Base-by-base conservation (phyloP, 2,329 filamentous ascomycete genomes). In the Talaromyces piceae region DNA sequence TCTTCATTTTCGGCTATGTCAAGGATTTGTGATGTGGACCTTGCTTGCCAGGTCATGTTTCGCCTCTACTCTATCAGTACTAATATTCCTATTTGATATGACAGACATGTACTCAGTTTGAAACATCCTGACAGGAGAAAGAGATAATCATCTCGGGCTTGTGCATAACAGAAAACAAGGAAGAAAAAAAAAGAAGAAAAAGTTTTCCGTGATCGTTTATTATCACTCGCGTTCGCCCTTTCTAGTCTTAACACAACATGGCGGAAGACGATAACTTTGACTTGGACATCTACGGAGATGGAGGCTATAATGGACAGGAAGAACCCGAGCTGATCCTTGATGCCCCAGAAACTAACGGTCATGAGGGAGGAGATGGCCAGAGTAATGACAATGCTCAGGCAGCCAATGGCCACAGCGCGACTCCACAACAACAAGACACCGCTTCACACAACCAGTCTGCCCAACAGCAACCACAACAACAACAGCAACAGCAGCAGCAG, bases 261-360 rank as follows among this genome's bases (percentile, higher is more conserved):
- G 71, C 73, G 52, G 68, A 78, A 63, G 81, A 84, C 69, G 81
- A 84, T 68, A 83, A 82, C 63, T 84, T 84, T 74, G 81, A 85
- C 61, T 83, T 85, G 73, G 82, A 85, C 66, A 83, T 85, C 70
- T 84, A 84, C 63, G 81, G 81, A 57, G 81, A 84, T 61, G 79
- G 81, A 52, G 64, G 69, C 50, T 73, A 72, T 53, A 73, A 70
- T 57, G 63, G 63, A 47, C 61, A 67, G 27, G 70, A 72, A 25
- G 67, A 69, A 41, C 56, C 66, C 13, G 68, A 70, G n/a, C 57
- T 71, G 50, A 67, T 69, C 23, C 58, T 72, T 57, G 64, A 70
- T 52, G 62, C 61, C 8, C 59, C 69, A 43, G 69, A 71, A 31
- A 52, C 57, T n/a, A 63, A 65, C 28, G 61, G 54, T 45, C 54